Base-by-base conservation (phyloP, 192 early-diverging fungal genomes). In the Podila horticola region DNA sequence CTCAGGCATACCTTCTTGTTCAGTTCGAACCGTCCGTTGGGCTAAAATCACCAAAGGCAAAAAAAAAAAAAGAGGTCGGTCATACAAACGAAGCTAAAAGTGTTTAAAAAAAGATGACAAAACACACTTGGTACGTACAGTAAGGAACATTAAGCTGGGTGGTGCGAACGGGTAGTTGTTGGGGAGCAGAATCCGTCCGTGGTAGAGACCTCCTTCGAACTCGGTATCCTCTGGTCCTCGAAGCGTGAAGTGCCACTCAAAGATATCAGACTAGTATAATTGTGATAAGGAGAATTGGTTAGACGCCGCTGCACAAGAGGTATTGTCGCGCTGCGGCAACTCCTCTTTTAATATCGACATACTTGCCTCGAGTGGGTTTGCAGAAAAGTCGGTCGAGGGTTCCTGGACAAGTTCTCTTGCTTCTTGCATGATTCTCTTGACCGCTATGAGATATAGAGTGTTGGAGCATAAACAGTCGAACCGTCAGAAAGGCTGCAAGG, bases 211-310 rank as follows among this genome's bases (percentile, higher is more conserved):
- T 48, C 94, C 94, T 63, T 90, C 90, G 84, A 95, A 99, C 8
- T 94, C 94, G 8, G 95, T 94, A 26, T 90, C 93, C 24, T 89
- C 84, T 26, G 97, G 97, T 12, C 97, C 97, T 22, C 94, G 87
- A 11, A 98, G 87, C 2, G 96, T 97, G 79, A 97, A 99, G 75
- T 99, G 97, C 96, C 96, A 98, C 75, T 99, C 97, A 82, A 99
- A 94, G 29, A 99, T 86, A 83, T 98, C 94, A 52, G 93, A 90
- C 85, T 99, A 87, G 2, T 36, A 71, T 41, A 38, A 12, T 24
- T 55, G 31, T n/a, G 31, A 20, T 0, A 6, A 11, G 31, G 22
- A 19, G 5, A 13, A 5, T 19, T 49, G 22, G n/a, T 64, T 36
- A 29, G 6, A 9, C 17, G 28, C 38, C 1, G 15, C 38, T 10